A percentile compares a stretch with the other conserved stretches of the same genome.
phyloP scores from a whole-genome alignment of 176 grass and related monocot genomes.

The Musa troglodytarum region DNA sequence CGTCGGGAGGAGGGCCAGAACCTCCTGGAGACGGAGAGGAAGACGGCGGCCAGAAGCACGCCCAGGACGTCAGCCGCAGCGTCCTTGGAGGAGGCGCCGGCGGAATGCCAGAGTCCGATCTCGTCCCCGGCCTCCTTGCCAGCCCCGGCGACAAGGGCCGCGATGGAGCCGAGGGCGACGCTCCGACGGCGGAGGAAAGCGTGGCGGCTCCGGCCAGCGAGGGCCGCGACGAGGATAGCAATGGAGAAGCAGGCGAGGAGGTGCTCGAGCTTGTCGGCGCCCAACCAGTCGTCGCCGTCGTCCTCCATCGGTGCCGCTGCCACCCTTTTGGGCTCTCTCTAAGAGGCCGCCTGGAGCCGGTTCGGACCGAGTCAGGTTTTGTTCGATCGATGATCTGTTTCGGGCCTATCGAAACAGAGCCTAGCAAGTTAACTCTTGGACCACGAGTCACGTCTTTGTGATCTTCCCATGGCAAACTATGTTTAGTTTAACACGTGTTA shows the following conservation, averaged over 20 bases:
- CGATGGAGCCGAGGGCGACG: constrained; percentile 34
- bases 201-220: constrained; percentile 34
- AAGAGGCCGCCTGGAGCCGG: neutral
- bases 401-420: neutral
- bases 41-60: constrained; percentile 28
- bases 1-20: neutral
- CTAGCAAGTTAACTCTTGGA: too few relatives aligned
- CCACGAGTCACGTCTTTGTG: too few relatives aligned
- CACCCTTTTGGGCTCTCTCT: too few relatives aligned
- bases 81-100: constrained; percentile 69
- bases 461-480: too few relatives aligned
- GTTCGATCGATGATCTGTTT: neutral
- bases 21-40: constrained; percentile 16
- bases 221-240: constrained; percentile 30
- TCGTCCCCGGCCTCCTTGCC: constrained; percentile 77
- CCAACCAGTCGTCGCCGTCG: constrained; percentile 70
- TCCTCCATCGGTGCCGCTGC: constrained; percentile 47
- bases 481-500: too few relatives aligned
- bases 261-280: constrained; percentile 63
- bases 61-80: constrained; percentile 58
- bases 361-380: neutral
- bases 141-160: constrained; percentile 45
- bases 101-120: constrained; percentile 52
- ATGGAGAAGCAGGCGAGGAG: constrained; percentile 63
- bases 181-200: constrained; percentile 37